phyloP scores from a whole-genome alignment of 1,139 yeast species.

The Candida sanyaensis region DNA sequence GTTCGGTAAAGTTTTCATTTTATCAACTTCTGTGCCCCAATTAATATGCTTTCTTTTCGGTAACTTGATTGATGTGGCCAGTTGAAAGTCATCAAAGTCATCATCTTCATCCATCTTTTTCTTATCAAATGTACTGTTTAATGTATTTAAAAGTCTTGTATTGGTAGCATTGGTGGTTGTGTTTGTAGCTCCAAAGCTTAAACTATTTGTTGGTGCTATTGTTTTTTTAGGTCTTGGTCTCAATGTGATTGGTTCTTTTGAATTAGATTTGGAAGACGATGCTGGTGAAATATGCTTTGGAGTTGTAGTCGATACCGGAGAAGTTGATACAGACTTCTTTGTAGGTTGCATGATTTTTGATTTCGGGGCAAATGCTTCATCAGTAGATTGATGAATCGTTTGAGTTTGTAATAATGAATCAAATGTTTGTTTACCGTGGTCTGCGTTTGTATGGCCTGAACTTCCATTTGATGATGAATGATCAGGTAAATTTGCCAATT shows the following conservation, averaged over 20 bases:
- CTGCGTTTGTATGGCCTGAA: conserved; percentile 1
- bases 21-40: conserved; percentile 22
- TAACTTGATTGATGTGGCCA: conserved; percentile 16
- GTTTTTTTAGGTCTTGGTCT: conserved; percentile 7
- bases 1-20: conserved; percentile 13
- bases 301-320: background rate
- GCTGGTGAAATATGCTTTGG: background rate
- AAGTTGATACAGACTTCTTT: conserved; percentile 3
- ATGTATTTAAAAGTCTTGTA: conserved; percentile 21
- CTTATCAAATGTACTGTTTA: conserved; percentile 21
- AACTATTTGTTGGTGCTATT: conserved; percentile 10
- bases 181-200: conserved; percentile 29
- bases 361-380: conserved; percentile 15
- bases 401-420: conserved; percentile 37
- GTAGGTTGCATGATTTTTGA: conserved; percentile 17
- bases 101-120: conserved; percentile 19
- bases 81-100: conserved; percentile 35
- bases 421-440: conserved; percentile 19
- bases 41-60: conserved; percentile 14
- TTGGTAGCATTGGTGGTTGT: conserved; percentile 14
- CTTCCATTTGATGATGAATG: conserved; percentile 13
- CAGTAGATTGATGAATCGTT: conserved; percentile 22
- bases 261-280: background rate
- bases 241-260: conserved; percentile 1
- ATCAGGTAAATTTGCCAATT: conserved; percentile 28